Base-by-base conservation (phyloP, 2,329 filamentous ascomycete genomes). In the Trichophyton equinum region DNA sequence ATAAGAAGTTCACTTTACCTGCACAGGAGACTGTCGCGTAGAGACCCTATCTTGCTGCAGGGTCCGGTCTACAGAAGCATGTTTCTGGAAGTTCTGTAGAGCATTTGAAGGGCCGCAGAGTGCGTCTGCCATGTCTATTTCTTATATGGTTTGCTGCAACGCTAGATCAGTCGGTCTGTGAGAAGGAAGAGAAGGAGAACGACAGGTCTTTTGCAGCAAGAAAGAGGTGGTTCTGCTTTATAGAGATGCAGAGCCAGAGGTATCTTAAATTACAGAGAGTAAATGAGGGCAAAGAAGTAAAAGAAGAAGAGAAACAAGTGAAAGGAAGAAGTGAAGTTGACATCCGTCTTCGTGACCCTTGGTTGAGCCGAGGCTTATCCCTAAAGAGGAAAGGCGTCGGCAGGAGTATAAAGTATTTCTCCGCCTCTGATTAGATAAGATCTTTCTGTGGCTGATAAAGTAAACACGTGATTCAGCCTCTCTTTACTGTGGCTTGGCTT, bases 81-180 rank as follows among this genome's bases (percentile, higher is more conserved):
- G 87, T 67, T 86, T 85, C 68, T 86, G 82, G 70, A 91, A 83
- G 68, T 82, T 85, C 73, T 89, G 87, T 59, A 89, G 81, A 64
- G 86, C 81, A 73, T 88, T 90, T 11, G 87, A 88, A 18, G 87
- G 86, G 62, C 88, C 87, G 71, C 88, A 91, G 61, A 88, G 76
- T 66, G 81, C 79, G 68, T 88, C 85, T 59, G 82, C 78, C 85
- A 88, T 88, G 67, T 65, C 76, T 68, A 58, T n/a, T 47, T 61
- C 56, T 44, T 44, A 44, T 44, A 44, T 44, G 3, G 40, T 6
- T 36, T 36, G 33, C 33, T 36, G 33, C 11, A 36, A 36, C 33
- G 1, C 8, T 11, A 11, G 33, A 11, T 11, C 33, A 11, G 33
- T 4, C 33, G 33, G 8, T 3, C 8, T n/a, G n/a, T 44, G 13